Evolutionary conservation across 768 basidiomycete species (phyloP), one percentile per base, ranked within the genome.

Genomic region (Sistotremastrum suecicum): DNA sequence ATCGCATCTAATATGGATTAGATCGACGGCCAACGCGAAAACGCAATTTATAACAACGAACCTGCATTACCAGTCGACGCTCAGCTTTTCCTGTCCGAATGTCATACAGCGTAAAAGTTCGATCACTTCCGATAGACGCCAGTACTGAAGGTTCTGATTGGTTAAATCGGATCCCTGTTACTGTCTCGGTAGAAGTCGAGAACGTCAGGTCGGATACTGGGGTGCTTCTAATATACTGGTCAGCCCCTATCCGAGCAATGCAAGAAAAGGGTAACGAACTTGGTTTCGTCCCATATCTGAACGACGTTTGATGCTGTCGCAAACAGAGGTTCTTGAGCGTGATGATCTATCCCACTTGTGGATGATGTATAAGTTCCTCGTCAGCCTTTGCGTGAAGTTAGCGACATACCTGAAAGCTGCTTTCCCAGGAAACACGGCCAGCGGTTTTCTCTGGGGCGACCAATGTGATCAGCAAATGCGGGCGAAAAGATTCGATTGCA

Each of bases 201-300:
- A 91, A 92, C 2, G 83, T 83, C 47, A 95, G 72, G 48, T 90
- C 85, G 11, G 86, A 87, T 41, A 95, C 67, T 7, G 90, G 80
- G 2, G 85, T 76, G 45, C 80, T 88, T 69, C 87, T 89, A 31
- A 35, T 9, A 34, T n/a, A 36, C 31, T 47, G 31, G 48, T 47
- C 38, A 39, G 29, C 30, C 50, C 43, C 44, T 37, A 39, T 34
- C 41, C 37, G 32, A 45, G 8, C 37, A n/a, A 39, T 35, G 31
- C 37, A 34, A 11, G 5, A 10, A 32, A 4, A 9, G 8, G 5
- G 34, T 1, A 56, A 42, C 78, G n/a, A 46, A 89, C 86, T 89
- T 89, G 35, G 83, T 92, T 63, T 97, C 90, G 54, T 99, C 95
- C 95, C 95, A 99, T 53, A 99, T 73, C 60, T 98, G 94, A 5